Evolutionary conservation across 2,329 filamentous ascomycete species (phyloP), one percentile per base, ranked within the genome.

Genomic region (Aspergillus neoniger): DNA sequence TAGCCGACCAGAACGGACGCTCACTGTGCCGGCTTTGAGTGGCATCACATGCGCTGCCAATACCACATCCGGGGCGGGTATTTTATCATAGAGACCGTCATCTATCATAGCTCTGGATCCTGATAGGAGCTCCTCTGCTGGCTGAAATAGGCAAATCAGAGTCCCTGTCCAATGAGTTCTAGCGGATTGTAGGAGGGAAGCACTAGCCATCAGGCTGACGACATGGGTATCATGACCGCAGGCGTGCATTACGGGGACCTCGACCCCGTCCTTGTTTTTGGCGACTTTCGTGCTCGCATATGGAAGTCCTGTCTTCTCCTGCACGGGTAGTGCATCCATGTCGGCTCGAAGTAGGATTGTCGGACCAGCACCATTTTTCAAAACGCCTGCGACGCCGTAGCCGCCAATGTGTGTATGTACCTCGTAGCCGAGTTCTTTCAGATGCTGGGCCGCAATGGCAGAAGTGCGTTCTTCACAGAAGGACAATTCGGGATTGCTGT

Each of bases 181-280:
- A 0, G 76, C 72, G 0, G 71, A 68, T 14, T 79, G 66, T 2
- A 90, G 72, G 0, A 81, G 75, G 19, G 82, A 77, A 0, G 85
- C 81, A 0, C 83, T 82, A 0, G 81, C 87, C 1, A 90, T 77
- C 3, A 89, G 76, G 32, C 77, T 76, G 0, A 85, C 80, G 25
- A 89, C 83, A 69, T 90, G 87, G 77, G 88, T 85, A 65, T 88
- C 86, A 67, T 90, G 87, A 0, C 87, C 88, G 70, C 87, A 90
- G 21, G 86, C 87, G 71, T 90, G 88, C 87, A 90, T 89, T 0
- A 87, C 83, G 0, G 84, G 82, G 55, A 82, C 81, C 57, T 79
- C 75, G 0, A 76, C 70, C 0, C 84, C 84, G 8, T 83, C 78
- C 2, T 70, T 59, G 63, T 82, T 80, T 32, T 74, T 74, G 68